Evolutionary conservation across 2,329 filamentous ascomycete species (phyloP), one percentile per base, ranked within the genome.

Genomic region (Calonectria leucothoes): DNA sequence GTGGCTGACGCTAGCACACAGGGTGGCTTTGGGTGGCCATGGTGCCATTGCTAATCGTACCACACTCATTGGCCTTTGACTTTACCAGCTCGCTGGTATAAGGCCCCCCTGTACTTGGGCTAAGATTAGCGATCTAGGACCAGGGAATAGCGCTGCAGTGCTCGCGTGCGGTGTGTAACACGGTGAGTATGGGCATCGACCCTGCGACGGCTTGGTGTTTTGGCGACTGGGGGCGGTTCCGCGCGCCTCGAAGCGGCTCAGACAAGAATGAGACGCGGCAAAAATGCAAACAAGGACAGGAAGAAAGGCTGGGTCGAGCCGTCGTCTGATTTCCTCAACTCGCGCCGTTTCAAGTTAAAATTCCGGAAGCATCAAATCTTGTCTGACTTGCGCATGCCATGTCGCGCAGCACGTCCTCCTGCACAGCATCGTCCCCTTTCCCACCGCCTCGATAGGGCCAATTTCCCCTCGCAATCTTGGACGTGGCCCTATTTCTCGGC

Each of bases 41-140:
- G 51, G 31, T 39, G 33, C 48, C 64, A 66, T 66, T 66, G 64
- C 48, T 52, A 66, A 66, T 66, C 64, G 45, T 66, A 52, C 64
- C 45, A 66, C 45, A 66, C 31, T 52, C 33, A 66, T 66, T 66
- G 64, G 64, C 31, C 48, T 39, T 33, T 25, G 27, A 52, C 45
- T 31, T 52, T 51, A 37, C 64, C 31, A 23, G 51, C 45, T 45
- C 23, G 42, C 31, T 51, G 45, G 64, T 35, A 66, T 37, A 42
- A 14, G 3, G 17, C 17, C 59, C 59, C 59, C 48, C 25, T 37
- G 33, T 55, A 37, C n/a, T n/a, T n/a, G n/a, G 33, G 52, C 29
- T 67, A 15, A 67, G 65, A 67, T 67, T 52, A n/a, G 65, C 65
- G 65, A 67, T 57, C 39, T 11, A n/a, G 33, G 17, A 48, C 25